phyloP scores from a whole-genome alignment of 2,329 filamentous ascomycete genomes.

The Fusarium sp. region DNA sequence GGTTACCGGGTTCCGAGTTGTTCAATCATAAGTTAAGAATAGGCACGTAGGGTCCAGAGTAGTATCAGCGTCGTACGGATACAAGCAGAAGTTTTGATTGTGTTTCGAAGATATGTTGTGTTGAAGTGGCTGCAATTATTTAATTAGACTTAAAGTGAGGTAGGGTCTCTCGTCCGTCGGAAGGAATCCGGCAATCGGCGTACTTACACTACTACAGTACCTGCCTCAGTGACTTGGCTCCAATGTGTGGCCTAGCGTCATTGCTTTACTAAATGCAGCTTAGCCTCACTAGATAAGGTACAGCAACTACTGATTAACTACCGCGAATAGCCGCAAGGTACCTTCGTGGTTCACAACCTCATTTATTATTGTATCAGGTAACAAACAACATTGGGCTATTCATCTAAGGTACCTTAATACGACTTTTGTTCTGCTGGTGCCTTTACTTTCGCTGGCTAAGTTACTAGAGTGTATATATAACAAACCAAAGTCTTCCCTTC shows the following conservation, averaged over 20 bases:
- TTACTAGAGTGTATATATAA: no score
- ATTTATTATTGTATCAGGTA: neutral
- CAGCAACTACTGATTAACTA: neutral
- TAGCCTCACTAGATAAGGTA: neutral
- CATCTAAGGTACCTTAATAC: neutral
- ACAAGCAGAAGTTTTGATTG: neutral
- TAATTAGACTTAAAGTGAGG: no score
- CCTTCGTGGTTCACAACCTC: no score
- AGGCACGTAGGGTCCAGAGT: neutral
- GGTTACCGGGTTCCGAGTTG: conserved; percentile 26
- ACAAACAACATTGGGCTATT: neutral
- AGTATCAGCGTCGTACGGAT: neutral
- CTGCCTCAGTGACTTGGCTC: conserved; percentile 26
- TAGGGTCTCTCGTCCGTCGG: conserved; percentile 15
- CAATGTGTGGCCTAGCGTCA: conserved; percentile 40
- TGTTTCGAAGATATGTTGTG: neutral
- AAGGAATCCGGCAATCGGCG: conserved; percentile 43
- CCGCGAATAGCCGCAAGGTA: conserved; percentile 44
- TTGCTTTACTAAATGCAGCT: conserved; percentile 21
- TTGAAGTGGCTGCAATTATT: neutral
- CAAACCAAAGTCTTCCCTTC: no score
- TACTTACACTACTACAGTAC: conserved; percentile 26
- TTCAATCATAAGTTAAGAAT: conserved; percentile 34
- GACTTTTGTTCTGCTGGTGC: neutral
- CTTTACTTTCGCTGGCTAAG: no score